phyloP scores from a whole-genome alignment of 2,329 filamentous ascomycete genomes.

The Trichoderma simmonsii region DNA sequence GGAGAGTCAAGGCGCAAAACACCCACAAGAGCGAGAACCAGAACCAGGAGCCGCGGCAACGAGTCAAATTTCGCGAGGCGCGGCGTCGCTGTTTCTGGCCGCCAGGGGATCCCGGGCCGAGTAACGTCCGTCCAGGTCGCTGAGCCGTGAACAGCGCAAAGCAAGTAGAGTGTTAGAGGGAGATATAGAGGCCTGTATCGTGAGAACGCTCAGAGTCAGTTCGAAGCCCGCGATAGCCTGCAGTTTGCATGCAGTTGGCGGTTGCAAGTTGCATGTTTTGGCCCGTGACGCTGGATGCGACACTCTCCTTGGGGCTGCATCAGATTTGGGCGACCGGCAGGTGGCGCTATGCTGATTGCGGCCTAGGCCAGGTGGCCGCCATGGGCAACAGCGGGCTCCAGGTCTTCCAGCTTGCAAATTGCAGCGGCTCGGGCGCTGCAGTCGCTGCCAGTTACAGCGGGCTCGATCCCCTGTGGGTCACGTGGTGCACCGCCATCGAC shows the following conservation, averaged over 20 bases:
- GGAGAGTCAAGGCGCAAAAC: background rate
- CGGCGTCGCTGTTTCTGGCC: slow-evolving; percentile 12
- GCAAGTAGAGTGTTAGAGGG: background rate
- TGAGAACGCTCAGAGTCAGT: slow-evolving; percentile 5
- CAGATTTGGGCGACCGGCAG: slow-evolving; percentile 12
- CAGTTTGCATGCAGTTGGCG: slow-evolving; percentile 18
- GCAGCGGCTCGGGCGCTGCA: slow-evolving; percentile 5
- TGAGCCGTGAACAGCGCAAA: background rate
- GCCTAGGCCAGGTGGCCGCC: slow-evolving; percentile 27
- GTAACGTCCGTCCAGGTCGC: background rate
- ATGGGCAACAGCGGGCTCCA: slow-evolving; percentile 30
- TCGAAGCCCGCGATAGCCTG: slow-evolving; percentile 18
- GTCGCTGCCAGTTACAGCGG: background rate
- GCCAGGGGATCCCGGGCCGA: background rate
- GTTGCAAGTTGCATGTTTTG: slow-evolving; percentile 26
- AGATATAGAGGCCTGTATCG: slow-evolving; percentile 16
- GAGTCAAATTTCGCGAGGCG: slow-evolving; percentile 14
- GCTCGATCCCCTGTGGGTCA: background rate
- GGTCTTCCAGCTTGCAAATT: background rate
- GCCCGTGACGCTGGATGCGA: slow-evolving; percentile 28
- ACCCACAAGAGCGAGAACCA: background rate
- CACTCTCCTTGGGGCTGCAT: slow-evolving; percentile 18
- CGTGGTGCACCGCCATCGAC: background rate
- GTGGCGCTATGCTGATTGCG: slow-evolving; percentile 7
- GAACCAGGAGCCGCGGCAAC: slow-evolving; percentile 5